A percentile compares a stretch with the other conserved stretches of the same genome.
Evolutionary conservation across 306 rosid genomes (phyloP).

Genomic region (Calophaca sinica): DNA sequence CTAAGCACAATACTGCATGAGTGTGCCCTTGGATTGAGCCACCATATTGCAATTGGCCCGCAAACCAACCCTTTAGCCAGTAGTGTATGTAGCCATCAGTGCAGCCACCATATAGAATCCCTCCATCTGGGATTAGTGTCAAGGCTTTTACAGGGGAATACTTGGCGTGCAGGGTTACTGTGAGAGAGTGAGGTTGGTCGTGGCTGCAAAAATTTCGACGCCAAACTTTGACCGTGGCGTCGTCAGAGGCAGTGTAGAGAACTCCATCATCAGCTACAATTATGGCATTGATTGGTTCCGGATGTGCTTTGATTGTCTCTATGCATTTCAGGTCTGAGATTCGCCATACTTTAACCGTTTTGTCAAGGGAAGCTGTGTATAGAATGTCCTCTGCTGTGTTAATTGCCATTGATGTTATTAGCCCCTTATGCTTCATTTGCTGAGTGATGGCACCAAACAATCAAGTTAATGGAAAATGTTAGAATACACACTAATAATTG

Average conservation of each 20-base stretch:
- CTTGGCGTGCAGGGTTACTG: slow-evolving; percentile 77
- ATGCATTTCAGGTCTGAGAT: slow-evolving; percentile 87
- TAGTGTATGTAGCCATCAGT: slow-evolving; percentile 88
- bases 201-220: slow-evolving; percentile 74
- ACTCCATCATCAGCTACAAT: slow-evolving; percentile 72
- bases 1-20: slow-evolving; percentile 82
- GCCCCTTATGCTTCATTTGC: slow-evolving; percentile 82
- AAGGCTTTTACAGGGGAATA: slow-evolving; percentile 80
- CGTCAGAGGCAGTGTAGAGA: slow-evolving; percentile 87
- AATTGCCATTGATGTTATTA: slow-evolving; percentile 82
- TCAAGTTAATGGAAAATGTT: not conserved
- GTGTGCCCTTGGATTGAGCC: slow-evolving; percentile 95
- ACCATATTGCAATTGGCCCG: slow-evolving; percentile 85
- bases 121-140: slow-evolving; percentile 59
- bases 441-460: not conserved
- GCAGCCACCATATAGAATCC: slow-evolving; percentile 80
- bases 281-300: too few relatives aligned
- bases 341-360: slow-evolving; percentile 86
- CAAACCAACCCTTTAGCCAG: slow-evolving; percentile 86
- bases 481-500: not conserved
- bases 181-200: slow-evolving; percentile 76
- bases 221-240: slow-evolving; percentile 85
- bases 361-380: slow-evolving; percentile 86
- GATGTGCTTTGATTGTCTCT: slow-evolving; percentile 88
- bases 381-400: slow-evolving; percentile 74